These are phyloP conservation scores for Entomortierella beljakovae DNA, from an alignment of 192 early-diverging fungal species.

Conservation along the genomic window DNA sequence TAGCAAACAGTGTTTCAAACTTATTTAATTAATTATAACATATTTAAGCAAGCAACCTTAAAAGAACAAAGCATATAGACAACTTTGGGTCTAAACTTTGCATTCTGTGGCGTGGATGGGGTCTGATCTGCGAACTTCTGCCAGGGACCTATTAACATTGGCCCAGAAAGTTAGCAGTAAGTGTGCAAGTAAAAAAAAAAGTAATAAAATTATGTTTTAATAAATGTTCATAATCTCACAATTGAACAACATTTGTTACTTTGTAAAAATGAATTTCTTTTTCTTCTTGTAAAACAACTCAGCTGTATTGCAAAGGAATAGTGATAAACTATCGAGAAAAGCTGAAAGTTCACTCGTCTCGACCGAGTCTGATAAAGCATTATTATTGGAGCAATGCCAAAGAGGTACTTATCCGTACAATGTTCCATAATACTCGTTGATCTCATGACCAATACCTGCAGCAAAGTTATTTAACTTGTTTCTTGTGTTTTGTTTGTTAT, in stretches of 20 bases:
- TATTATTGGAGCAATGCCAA: constrained; percentile 21
- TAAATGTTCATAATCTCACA: neutral
- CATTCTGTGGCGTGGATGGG: constrained; percentile 23
- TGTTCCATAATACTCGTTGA: neutral
- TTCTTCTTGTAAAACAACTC: neutral
- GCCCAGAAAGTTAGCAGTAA: constrained; percentile 54
- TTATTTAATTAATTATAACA: neutral
- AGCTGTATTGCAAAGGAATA: constrained; percentile 40
- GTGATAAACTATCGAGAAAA: constrained; percentile 26
- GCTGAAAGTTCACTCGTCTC: constrained; percentile 16
- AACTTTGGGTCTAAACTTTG: neutral
- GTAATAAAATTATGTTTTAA: neutral
- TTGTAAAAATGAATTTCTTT: neutral
- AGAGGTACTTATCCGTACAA: constrained; percentile 28
- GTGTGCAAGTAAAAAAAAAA: constrained; percentile 1
- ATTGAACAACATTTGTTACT: too few relatives aligned
- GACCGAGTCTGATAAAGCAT: constrained; percentile 5
- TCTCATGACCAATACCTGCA: neutral
- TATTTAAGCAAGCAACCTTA: neutral
- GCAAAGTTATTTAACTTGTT: constrained; percentile 1
- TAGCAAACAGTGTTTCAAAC: too few relatives aligned
- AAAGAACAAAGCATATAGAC: neutral
- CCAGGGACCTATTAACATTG: constrained; percentile 48
- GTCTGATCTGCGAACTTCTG: constrained; percentile 41
- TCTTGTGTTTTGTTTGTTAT: neutral